Base-by-base conservation (phyloP, 169 alveolate species). In the Ichthyophthirius multifiliis region DNA sequence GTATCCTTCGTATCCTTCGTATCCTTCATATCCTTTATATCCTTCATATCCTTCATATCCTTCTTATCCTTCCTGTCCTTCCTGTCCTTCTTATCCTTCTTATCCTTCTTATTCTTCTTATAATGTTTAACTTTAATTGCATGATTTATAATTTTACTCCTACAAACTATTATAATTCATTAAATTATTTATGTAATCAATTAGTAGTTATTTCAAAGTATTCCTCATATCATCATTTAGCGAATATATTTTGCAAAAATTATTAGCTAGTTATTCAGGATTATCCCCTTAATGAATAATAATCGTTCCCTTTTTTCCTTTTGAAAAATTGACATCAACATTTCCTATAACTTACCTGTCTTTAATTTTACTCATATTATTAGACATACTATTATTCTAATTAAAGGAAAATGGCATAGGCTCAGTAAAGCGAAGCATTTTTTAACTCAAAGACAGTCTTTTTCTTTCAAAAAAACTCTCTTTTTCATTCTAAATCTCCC, bases 261-360 rank as follows among this genome's bases (percentile, higher is more conserved):
- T 55, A 13, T 27, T 27, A 5, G 71, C 71, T 27, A 55, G 31
- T 10, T 55, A 34, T 27, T 55, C 71, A 10, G 71, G 71, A 55
- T 55, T 55, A 55, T 55, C 71, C 13, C 71, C 71, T 27, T 55
- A 27, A 23, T 55, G 31, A 55, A 55, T 55, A 1, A 55, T 55
- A 1, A 55, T 55, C 31, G 43, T 55, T 7, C 71, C 71, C 31
- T 55, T 55, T 55, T 55, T 55, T 55, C 71, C 71, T 55, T 55
- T 55, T 3, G 71, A 55, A 23, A 55, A 55, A 23, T 55, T 55
- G 4, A 55, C 71, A 55, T 55, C 71, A 27, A 55, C 71, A 55
- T 55, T 55, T 2, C 71, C 71, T 12, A 55, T 55, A 27, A 55
- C 31, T 0, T 55, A 34, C 31, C 71, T 55, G 12, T 55, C 71